Base-by-base conservation (phyloP, 75 land plant species). In the Chamaecyparis obtusa region DNA sequence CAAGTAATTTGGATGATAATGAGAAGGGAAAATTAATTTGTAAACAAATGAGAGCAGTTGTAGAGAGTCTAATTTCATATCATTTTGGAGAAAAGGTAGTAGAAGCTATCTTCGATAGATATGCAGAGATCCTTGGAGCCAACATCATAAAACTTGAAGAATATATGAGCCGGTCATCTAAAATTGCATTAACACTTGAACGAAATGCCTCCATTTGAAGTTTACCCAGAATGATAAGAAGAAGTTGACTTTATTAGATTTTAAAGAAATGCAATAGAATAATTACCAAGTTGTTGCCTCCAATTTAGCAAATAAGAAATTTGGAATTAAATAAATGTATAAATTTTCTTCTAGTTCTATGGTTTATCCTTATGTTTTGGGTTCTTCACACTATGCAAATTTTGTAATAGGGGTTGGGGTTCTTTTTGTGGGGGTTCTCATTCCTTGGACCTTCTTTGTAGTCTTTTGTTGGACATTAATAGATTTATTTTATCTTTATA, bases 21-120 rank as follows among this genome's bases (percentile, higher is more conserved):
- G 87, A 78, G 6, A n/a, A 44, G 21, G 84, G 55, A 5, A 48
- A 83, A 48, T n/a, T 9, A 0, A 14, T 48, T 8, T 87, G 88
- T 17, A 57, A 86, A 56, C 86, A 46, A 36, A 83, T 87, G 79
- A 87, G 90, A 86, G 90, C 92, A 41, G 87, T 86, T 51, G 51
- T 75, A 1, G 92, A 89, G 71, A 86, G 88, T 9, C 51, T 91
- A 35, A 55, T 89, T 19, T 86, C 41, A 16, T 35, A 15, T n/a
- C 90, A 89, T 24, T 87, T 91, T 41, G 92, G 90, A 43, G 88
- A 79, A 16, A 77, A 6, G 5, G 37, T 75, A 2, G 37, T 75
- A 17, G 39, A 75, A 14, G 3, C 78, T 30, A 2, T 75, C 3
- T 75, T 35, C 39, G 13, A 75, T 15, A 75, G 6, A 75, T 75